Evolutionary conservation across 202 grass and related monocot species (phyloP), one percentile per base, ranked within the genome.

Genomic region (Zoysia matrella): DNA sequence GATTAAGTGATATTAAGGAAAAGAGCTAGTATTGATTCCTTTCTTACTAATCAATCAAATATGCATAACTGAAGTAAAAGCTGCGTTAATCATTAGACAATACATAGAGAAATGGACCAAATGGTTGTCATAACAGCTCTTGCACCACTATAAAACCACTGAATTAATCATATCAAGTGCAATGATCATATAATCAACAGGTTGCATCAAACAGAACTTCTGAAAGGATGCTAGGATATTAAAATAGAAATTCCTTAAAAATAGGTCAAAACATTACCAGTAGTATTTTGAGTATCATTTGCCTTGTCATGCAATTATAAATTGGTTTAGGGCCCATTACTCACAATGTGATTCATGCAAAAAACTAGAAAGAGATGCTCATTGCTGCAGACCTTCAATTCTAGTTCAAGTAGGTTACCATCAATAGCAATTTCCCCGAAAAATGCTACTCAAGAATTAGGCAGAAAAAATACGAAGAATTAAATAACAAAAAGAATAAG

Each of bases 21-120:
- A 46, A 46, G 51, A 36, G 70, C 67, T 60, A 14, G 43, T 72
- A 65, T 9, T 43, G 8, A n/a, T 52, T 71, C 60, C 49, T 66
- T 76, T 75, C 60, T 72, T 60, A 72, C 41, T 52, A 47, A 81
- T 67, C 77, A 14, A 60, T 77, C 71, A 41, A 48, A 36, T 22
- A 36, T 36, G 2, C 62, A 60, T 13, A 2, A 40, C 65, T 53
- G n/a, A 85, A 67, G 75, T 47, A 69, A 72, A 53, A 2, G 41
- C 2, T 79, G 30, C 39, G 4, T 12, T 81, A 53, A 67, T 47
- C 76, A 7, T 77, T 70, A 77, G 30, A 36, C 30, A 36, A 36
- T 36, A 36, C 30, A 36, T 36, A 36, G 30, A 36, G 30, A 36
- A 36, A 36, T 36, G 30, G 30, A 36, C 30, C 30, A 36, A 36